Conservation (phyloP, 1,284 basidiomycete genomes). For the Cutaneotrichosporon sp. region DNA sequence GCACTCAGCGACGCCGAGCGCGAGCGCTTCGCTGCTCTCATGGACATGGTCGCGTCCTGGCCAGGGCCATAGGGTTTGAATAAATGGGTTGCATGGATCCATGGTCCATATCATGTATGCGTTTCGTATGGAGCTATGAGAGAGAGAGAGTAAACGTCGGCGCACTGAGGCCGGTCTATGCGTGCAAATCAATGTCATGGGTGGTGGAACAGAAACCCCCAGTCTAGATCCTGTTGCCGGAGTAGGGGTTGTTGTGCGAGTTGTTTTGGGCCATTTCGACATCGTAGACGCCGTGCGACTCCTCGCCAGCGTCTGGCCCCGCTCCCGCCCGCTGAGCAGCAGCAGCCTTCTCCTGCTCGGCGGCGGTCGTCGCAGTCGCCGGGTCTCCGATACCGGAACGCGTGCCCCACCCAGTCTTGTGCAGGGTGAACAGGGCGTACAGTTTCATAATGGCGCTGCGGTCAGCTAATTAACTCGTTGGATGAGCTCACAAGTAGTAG, state of each 20-base stretch:
- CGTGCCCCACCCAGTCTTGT: constrained; percentile 88
- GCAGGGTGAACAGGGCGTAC: constrained; percentile 73
- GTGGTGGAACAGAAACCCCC: no score
- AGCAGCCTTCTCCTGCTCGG: constrained; percentile 14
- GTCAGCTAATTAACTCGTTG: constrained; percentile 81
- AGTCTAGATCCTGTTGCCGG: no score
- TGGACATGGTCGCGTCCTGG: constrained; percentile 59
- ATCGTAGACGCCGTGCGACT: constrained; percentile 28
- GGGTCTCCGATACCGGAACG: constrained; percentile 79
- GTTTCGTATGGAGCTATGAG: no score
- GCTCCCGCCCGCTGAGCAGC: constrained; percentile 3
- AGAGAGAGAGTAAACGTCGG: no score
- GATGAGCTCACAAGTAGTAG: constrained; percentile 60
- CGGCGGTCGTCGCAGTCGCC: constrained; percentile 38
- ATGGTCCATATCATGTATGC: no score
- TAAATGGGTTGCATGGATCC: no score
- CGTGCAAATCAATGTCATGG: no score
- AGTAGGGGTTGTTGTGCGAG: constrained; percentile 1
- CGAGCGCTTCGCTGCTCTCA: constrained; percentile 59
- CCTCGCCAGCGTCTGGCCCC: constrained; percentile 18
- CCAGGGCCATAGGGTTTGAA: constrained; percentile 22
- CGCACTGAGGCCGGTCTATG: no score
- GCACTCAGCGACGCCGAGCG: constrained; percentile 51
- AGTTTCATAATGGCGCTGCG: constrained; percentile 71
- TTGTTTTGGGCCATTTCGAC: constrained; percentile 32